Evolutionary conservation across 352 stramenopile genomes (phyloP).

Genomic region (Globisporangium solare): DNA sequence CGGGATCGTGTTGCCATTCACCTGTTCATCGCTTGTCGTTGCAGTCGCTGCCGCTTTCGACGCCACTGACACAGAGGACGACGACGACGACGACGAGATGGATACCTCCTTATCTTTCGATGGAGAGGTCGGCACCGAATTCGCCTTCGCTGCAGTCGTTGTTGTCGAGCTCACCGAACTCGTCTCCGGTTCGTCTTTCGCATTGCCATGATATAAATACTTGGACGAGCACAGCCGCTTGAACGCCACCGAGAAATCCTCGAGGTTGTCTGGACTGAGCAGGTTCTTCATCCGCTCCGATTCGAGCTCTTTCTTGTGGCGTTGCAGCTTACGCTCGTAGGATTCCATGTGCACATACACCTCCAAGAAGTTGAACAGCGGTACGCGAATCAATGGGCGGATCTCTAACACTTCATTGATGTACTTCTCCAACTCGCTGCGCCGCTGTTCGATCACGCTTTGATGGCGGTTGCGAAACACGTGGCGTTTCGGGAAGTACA

Average conservation of each 20-base stretch:
- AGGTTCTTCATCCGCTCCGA: slow-evolving; percentile 87
- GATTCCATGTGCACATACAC: slow-evolving; percentile 87
- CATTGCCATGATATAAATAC: slow-evolving; percentile 69
- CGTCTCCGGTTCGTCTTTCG: slow-evolving; percentile 24
- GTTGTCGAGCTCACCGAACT: slow-evolving; percentile 11
- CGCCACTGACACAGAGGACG: slow-evolving; percentile 16
- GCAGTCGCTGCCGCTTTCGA: slow-evolving; percentile 24
- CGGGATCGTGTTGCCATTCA: slow-evolving; percentile 39
- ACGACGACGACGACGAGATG: slow-evolving; percentile 34
- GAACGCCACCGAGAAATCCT: slow-evolving; percentile 73
- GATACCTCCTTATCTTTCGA: slow-evolving; percentile 12
- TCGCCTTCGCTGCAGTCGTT: slow-evolving; percentile 14
- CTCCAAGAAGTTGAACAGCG: slow-evolving; percentile 87
- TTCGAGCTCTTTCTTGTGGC: slow-evolving; percentile 85
- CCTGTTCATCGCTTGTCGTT: slow-evolving; percentile 19
- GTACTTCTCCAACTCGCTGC: slow-evolving; percentile 84
- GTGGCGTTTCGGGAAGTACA: slow-evolving; percentile 84
- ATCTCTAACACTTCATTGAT: slow-evolving; percentile 86
- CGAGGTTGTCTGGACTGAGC: slow-evolving; percentile 48
- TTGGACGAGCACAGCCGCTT: slow-evolving; percentile 81
- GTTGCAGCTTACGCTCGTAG: slow-evolving; percentile 79
- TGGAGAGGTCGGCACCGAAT: slow-evolving; percentile 18
- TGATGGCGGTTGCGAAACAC: slow-evolving; percentile 83
- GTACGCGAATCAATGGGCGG: slow-evolving; percentile 69
- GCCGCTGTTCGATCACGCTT: slow-evolving; percentile 82